Conservation (phyloP, 495 filamentous ascomycete genomes). For the Pseudoneurospora amorphoporcata region DNA sequence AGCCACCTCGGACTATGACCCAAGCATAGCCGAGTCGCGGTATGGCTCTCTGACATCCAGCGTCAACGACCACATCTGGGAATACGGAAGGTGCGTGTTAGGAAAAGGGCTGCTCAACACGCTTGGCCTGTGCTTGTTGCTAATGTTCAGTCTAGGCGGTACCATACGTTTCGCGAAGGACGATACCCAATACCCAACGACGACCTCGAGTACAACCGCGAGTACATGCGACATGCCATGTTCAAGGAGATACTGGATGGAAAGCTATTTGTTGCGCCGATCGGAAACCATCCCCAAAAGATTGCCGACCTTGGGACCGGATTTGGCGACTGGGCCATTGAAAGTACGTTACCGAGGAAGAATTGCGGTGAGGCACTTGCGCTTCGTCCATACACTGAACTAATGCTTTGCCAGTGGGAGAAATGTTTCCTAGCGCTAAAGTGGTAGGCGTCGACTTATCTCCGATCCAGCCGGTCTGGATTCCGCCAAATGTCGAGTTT, state of each 20-base stretch:
- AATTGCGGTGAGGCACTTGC: slow-evolving; percentile 1
- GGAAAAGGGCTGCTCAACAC: neutral
- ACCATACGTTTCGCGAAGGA: slow-evolving; percentile 24
- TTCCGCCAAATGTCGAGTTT: slow-evolving; percentile 47
- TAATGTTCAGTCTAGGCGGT: slow-evolving; percentile 13
- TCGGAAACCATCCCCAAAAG: slow-evolving; percentile 44
- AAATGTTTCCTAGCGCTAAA: slow-evolving; percentile 42
- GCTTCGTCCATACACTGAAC: neutral
- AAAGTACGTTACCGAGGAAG: slow-evolving; percentile 33
- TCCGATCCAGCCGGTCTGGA: slow-evolving; percentile 47
- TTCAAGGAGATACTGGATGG: slow-evolving; percentile 47
- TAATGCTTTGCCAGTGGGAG: slow-evolving; percentile 33
- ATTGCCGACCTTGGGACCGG: slow-evolving; percentile 63
- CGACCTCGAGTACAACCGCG: slow-evolving; percentile 26
- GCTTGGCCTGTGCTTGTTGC: neutral
- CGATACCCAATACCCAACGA: slow-evolving; percentile 30
- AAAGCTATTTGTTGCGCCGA: slow-evolving; percentile 49
- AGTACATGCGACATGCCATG: slow-evolving; percentile 48
- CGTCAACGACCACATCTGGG: slow-evolving; percentile 24
- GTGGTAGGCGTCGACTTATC: slow-evolving; percentile 57
- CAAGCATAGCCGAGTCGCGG: slow-evolving; percentile 13
- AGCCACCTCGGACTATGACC: slow-evolving; percentile 25
- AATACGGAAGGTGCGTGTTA: slow-evolving; percentile 23
- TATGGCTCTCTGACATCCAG: slow-evolving; percentile 26
- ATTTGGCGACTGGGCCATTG: slow-evolving; percentile 52